Conservation (phyloP, 2,329 filamentous ascomycete genomes). For the Pseudocercospora fuligena region DNA sequence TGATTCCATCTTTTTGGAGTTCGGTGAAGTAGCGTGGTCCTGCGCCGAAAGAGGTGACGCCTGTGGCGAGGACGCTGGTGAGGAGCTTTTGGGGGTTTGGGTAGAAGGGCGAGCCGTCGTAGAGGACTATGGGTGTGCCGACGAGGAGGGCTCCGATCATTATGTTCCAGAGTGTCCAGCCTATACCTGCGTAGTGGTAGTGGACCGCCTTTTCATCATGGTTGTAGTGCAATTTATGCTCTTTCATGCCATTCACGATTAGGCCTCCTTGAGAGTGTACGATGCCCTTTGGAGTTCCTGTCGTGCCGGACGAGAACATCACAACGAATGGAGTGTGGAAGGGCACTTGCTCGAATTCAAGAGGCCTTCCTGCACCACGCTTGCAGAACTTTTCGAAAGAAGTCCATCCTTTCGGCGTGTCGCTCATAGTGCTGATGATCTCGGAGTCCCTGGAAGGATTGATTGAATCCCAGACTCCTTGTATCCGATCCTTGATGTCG, state of each 20-base stretch:
- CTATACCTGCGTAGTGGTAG: constrained; percentile 50
- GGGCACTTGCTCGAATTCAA: constrained; percentile 10
- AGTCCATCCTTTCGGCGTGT: neutral
- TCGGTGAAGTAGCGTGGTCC: constrained; percentile 77
- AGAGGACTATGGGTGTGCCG: constrained; percentile 67
- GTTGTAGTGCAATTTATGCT: neutral
- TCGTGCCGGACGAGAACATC: constrained; percentile 79
- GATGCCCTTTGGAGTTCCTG: constrained; percentile 78
- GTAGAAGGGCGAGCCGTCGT: constrained; percentile 78
- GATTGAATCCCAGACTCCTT: neutral
- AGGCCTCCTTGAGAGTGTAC: constrained; percentile 62
- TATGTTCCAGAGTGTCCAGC: constrained; percentile 83
- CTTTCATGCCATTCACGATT: constrained; percentile 11
- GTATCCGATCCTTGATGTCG: neutral
- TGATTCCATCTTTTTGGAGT: constrained; percentile 56
- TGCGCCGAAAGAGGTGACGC: constrained; percentile 72
- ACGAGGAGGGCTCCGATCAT: constrained; percentile 62
- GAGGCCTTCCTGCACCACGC: neutral
- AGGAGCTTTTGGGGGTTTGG: constrained; percentile 68
- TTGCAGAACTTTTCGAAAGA: neutral
- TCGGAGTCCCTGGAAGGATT: neutral
- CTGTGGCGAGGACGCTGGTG: constrained; percentile 62
- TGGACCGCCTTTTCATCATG: neutral
- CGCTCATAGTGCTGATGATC: neutral
- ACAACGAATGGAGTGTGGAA: constrained; percentile 66